Percentiles rank a stretch among this genome's conserved stretches.
Conservation (phyloP, 2,329 filamentous ascomycete genomes). For the Penicillium psychrosexuale region DNA sequence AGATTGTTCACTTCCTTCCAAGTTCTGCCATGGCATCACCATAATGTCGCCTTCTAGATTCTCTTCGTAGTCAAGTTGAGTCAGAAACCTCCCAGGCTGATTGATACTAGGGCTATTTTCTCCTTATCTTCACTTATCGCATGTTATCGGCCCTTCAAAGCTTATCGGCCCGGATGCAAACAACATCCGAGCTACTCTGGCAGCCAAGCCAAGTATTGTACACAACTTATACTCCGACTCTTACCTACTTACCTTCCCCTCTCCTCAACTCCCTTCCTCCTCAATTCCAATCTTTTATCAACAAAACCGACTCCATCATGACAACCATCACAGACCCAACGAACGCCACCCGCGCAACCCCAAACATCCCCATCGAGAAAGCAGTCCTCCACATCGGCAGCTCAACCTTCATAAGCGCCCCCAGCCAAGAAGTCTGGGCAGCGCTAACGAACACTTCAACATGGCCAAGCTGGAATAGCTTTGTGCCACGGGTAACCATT, state of each 20-base stretch:
- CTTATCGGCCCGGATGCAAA: not conserved
- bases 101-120: not conserved
- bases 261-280: not conserved
- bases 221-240: not conserved
- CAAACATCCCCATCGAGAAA: slow-evolving; percentile 31
- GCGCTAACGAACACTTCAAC: slow-evolving; percentile 45
- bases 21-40: rapidly evolving
- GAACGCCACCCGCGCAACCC: slow-evolving; percentile 28
- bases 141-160: not conserved
- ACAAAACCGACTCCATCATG: not conserved
- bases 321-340: slow-evolving; percentile 14
- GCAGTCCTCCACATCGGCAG: slow-evolving; percentile 33
- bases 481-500: slow-evolving; percentile 47
- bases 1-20: not conserved
- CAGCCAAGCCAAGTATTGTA: not conserved
- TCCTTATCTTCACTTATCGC: not conserved
- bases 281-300: not conserved
- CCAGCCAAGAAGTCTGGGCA: slow-evolving; percentile 44
- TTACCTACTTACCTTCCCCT: not conserved
- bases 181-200: not conserved
- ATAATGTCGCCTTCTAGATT: not conserved
- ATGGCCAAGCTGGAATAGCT: slow-evolving; percentile 49
- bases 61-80: not conserved
- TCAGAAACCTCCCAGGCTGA: not conserved
- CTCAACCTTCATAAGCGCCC: slow-evolving; percentile 40